Evolutionary conservation across 2,329 filamentous ascomycete genomes (phyloP), one percentile per base, ranked within the genome.

Genomic region (Davidsoniella australis): DNA sequence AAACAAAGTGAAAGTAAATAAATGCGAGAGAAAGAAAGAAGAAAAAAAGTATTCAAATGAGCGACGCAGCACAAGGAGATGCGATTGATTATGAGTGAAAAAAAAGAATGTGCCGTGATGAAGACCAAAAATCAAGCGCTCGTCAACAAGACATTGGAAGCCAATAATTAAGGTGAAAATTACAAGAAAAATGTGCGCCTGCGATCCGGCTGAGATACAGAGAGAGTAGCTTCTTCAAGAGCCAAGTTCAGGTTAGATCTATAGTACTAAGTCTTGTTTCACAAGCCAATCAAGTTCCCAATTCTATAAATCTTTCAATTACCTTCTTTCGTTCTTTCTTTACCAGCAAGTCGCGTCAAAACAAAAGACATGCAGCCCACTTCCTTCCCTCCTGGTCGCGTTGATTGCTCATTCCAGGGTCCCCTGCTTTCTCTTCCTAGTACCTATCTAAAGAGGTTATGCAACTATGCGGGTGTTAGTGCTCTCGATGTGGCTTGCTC

Each of bases 281-380:
- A 33, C 29, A 9, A 33, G 29, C 9, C 29, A 33, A 33, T 33
- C 12, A 12, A 33, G 4, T 23, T 23, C 20, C 20, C 20, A 23
- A 23, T 23, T 4, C 20, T 23, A 23, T 23, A 23, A 23, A 23
- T 23, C 20, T 23, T 23, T 23, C 20, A 23, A 23, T 23, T 23
- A 23, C 20, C 20, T 5, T 23, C 20, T 23, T 23, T 23, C 20
- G 4, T 23, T 23, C 20, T 23, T 23, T 23, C 20, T 23, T 5
- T 5, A 23, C 20, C 20, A 33, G 29, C 8, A 33, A 33, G 12
- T 9, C 29, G 29, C 29, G 60, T 43, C 12, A 42, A 29, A 18
- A 23, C 45, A 46, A 18, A 40, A 44, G 42, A 33, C 41, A 58
- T 49, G 16, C 10, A 24, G 24, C 43, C 12, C 29, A 33, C 29